Evolutionary conservation across 306 rosid genomes (phyloP).

Genomic region (Cicer yamashitae): DNA sequence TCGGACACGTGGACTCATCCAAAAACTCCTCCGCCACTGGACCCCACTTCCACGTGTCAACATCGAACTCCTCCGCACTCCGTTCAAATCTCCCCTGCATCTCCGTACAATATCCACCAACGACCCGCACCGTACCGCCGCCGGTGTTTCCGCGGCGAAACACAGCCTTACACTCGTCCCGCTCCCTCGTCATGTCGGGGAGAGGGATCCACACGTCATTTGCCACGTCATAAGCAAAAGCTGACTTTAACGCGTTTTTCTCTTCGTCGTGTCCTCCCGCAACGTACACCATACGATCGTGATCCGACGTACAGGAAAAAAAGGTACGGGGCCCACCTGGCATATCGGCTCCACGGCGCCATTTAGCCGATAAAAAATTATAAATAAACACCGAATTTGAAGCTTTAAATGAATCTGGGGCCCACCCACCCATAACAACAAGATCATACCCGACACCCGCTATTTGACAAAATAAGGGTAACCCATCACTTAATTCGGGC

Average conservation of each 20-base stretch:
- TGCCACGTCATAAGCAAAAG: constrained; percentile 58
- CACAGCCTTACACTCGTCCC: constrained; percentile 73
- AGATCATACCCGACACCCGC: constrained; percentile 61
- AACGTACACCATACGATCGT: constrained; percentile 47
- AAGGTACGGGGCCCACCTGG: constrained; percentile 69
- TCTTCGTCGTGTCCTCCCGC: constrained; percentile 77
- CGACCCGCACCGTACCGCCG: constrained; percentile 42
- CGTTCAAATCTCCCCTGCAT: constrained; percentile 76
- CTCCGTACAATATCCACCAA: constrained; percentile 71
- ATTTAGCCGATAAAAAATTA: constrained; percentile 50
- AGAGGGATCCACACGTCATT: constrained; percentile 54
- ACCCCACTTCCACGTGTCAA: constrained; percentile 58
- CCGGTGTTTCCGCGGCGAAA: constrained; percentile 34
- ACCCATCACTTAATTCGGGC: constrained; percentile 46
- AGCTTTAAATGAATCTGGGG: constrained; percentile 63
- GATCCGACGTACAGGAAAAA: constrained; percentile 64
- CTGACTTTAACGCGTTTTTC: constrained; percentile 70
- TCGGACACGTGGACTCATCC: constrained; percentile 53
- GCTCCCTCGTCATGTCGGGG: constrained; percentile 66
- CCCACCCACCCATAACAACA: constrained; percentile 81
- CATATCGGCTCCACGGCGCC: constrained; percentile 77
- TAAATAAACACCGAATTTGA: constrained; percentile 65
- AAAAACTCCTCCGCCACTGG: constrained; percentile 50
- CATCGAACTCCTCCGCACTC: constrained; percentile 60
- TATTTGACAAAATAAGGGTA: constrained; percentile 73